Evolutionary conservation across 23 red algal species (phyloP).

Genomic region (Gracilaria caudata): DNA sequence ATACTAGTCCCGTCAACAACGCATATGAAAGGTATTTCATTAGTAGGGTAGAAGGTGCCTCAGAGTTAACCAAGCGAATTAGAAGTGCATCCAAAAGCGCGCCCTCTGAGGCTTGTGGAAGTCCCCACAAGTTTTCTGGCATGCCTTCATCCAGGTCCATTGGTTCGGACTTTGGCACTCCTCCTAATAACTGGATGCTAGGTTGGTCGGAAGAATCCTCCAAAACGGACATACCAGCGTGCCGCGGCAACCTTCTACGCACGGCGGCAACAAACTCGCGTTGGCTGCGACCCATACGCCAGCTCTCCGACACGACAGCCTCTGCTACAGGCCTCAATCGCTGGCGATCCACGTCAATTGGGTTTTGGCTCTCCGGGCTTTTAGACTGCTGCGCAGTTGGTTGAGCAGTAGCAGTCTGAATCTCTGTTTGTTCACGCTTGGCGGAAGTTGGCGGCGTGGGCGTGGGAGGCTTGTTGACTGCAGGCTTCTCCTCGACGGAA

Average conservation of each 20-base stretch:
- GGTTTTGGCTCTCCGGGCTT: background rate
- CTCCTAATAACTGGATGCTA: background rate
- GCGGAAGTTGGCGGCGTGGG: conserved; percentile 2
- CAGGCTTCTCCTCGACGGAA: conserved; percentile 18
- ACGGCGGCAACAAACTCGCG: conserved; percentile 7
- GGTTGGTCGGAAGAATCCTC: conserved; percentile 27
- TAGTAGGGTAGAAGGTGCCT: conserved; percentile 35
- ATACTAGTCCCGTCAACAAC: conserved; percentile 45
- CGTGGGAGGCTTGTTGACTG: background rate
- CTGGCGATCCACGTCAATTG: conserved; percentile 8
- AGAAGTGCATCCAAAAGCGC: conserved; percentile 58
- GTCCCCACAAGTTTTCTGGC: conserved; percentile 20
- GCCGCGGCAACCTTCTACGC: background rate
- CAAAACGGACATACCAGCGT: background rate
- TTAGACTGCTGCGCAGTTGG: conserved; percentile 1
- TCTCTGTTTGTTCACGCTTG: conserved; percentile 5
- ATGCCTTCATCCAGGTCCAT: background rate
- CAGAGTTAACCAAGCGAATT: background rate
- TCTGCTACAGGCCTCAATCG: conserved; percentile 2
- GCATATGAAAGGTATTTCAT: conserved; percentile 56
- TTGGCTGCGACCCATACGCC: conserved; percentile 2
- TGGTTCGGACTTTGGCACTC: background rate
- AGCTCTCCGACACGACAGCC: conserved; percentile 16
- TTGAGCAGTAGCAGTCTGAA: background rate
- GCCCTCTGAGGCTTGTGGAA: conserved; percentile 56